phyloP scores from a whole-genome alignment of 192 early-diverging fungal species.

The Funneliformis geosporum region DNA sequence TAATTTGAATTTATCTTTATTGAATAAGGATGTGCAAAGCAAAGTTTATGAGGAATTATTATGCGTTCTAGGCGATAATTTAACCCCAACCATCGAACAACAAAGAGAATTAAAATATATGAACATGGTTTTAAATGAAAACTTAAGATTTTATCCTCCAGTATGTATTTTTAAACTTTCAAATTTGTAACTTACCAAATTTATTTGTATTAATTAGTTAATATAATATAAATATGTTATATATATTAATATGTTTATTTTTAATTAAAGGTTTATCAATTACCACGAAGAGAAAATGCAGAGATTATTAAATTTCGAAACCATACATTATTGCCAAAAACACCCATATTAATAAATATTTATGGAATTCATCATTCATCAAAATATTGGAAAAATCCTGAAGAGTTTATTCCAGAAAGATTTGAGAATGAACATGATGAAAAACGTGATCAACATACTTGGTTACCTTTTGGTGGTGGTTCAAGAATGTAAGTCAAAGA shows the following conservation, averaged over 20 bases:
- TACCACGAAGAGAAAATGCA: neutral
- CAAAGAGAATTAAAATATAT: slow-evolving; percentile 1
- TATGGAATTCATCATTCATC: slow-evolving; percentile 13
- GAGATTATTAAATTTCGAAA: neutral
- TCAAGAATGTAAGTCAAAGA: neutral
- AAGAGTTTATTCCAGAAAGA: slow-evolving; percentile 1
- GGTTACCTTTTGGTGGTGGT: neutral
- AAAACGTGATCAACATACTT: neutral
- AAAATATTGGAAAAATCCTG: neutral
- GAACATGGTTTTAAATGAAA: slow-evolving; percentile 4
- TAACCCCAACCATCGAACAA: neutral
- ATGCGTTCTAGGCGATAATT: neutral
- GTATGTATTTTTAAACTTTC: neutral
- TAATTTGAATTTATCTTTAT: neutral
- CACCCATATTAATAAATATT: neutral
- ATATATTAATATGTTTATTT: too few species aligned
- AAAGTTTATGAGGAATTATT: neutral
- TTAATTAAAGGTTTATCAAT: neutral
- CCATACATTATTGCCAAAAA: neutral
- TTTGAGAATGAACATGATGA: slow-evolving; percentile 11
- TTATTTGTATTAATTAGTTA: neutral
- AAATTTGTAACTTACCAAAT: neutral
- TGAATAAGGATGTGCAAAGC: neutral
- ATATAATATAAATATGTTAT: neutral
- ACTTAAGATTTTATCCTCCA: neutral